Evolutionary conservation across 1,284 basidiomycete species (phyloP).

Genomic region (Ganoderma sp.): DNA sequence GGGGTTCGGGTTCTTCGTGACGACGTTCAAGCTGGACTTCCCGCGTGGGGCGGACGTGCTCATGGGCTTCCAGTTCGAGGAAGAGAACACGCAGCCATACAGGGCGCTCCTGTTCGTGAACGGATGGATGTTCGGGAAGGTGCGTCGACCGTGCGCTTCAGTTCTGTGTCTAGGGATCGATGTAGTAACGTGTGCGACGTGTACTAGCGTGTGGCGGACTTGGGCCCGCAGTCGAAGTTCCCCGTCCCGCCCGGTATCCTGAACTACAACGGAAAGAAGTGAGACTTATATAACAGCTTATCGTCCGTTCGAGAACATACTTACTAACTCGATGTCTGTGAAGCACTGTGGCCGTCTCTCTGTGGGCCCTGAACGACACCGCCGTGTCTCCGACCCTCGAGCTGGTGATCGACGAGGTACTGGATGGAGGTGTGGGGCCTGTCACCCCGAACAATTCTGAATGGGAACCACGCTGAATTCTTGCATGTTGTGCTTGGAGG

Average conservation of each 20-base stretch:
- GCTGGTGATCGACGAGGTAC: constrained; percentile 60
- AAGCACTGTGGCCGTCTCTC: constrained; percentile 73
- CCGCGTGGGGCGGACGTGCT: constrained; percentile 63
- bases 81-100: constrained; percentile 54
- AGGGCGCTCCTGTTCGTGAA: constrained; percentile 79
- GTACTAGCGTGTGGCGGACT: constrained; percentile 39
- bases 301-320: too few relatives aligned
- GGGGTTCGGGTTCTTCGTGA: constrained; percentile 82
- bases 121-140: constrained; percentile 89
- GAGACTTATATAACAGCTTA: constrained; percentile 34
- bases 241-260: constrained; percentile 78
- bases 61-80: constrained; percentile 69
- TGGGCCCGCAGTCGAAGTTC: constrained; percentile 75
- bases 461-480: constrained; percentile 6
- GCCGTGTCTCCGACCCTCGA: constrained; percentile 58
- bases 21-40: constrained; percentile 68
- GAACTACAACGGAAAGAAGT: constrained; percentile 75
- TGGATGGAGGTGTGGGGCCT: constrained; percentile 68
- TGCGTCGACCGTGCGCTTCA: constrained; percentile 36
- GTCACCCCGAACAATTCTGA: constrained; percentile 37
- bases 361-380: constrained; percentile 67
- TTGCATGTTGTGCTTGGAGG: too few relatives aligned
- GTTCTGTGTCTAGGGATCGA: too few relatives aligned
- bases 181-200: too few relatives aligned
- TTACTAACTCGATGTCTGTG: background rate